Conservation (phyloP, 768 basidiomycete genomes). For the Boletus reticuloceps region DNA sequence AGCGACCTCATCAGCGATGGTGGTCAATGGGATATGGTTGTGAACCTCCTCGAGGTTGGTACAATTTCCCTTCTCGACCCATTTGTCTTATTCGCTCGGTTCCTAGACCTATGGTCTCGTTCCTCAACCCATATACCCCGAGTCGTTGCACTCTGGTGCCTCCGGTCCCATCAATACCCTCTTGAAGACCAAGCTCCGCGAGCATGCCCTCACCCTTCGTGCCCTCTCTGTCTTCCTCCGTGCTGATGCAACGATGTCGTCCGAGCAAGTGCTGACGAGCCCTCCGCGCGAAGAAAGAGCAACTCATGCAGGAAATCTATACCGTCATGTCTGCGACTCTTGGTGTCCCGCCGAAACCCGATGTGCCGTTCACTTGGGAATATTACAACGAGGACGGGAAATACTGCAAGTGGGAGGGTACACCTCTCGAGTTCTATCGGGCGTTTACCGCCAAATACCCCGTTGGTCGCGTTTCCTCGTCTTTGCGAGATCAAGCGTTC, state of each 20-base stretch:
- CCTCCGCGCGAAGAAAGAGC: constrained; percentile 81
- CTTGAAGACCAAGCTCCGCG: constrained; percentile 87
- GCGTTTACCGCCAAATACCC: constrained; percentile 56
- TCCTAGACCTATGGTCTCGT: constrained; percentile 77
- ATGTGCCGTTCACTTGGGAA: constrained; percentile 79
- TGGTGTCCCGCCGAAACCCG: constrained; percentile 78
- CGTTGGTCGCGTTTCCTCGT: constrained; percentile 35
- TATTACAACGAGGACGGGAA: constrained; percentile 83
- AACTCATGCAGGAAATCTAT: constrained; percentile 81
- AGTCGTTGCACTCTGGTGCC: constrained; percentile 78
- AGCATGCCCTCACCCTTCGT: constrained; percentile 84
- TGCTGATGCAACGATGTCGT: constrained; percentile 40
- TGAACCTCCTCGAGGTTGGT: constrained; percentile 60
- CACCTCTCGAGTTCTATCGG: constrained; percentile 77
- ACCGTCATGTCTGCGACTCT: constrained; percentile 80
- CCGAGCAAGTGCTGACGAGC: constrained; percentile 47
- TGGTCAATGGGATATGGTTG: constrained; percentile 94
- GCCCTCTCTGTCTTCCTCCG: constrained; percentile 53
- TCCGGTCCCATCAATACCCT: constrained; percentile 72
- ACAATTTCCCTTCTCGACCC: neutral
- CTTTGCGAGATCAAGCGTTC: neutral
- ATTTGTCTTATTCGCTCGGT: constrained; percentile 29
- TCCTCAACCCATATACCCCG: constrained; percentile 79
- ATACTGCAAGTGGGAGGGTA: constrained; percentile 72
- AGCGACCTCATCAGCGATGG: constrained; percentile 83